Conservation (phyloP, 2,329 filamentous ascomycete species). For the Sporothrix phasma region DNA sequence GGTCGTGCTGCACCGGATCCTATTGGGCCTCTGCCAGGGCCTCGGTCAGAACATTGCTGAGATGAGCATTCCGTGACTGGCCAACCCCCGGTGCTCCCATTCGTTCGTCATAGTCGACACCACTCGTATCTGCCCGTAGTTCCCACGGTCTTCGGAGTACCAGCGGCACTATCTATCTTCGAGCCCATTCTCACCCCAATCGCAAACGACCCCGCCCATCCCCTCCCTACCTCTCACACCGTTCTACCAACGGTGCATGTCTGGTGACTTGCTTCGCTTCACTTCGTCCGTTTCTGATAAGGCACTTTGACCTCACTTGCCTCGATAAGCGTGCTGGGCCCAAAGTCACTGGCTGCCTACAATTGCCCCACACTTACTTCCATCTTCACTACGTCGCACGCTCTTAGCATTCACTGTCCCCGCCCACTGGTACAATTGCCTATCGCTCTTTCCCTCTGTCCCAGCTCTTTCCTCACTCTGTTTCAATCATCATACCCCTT, state of each 20-base stretch:
- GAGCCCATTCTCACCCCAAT: not conserved
- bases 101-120: not conserved
- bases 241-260: not conserved
- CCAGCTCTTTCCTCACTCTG: not conserved
- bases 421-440: not conserved
- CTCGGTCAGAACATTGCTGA: not conserved
- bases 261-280: not conserved
- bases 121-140: too few species aligned
- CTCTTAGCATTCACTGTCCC: slow-evolving; percentile 8
- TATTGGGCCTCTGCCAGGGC: not conserved
- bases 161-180: not conserved
- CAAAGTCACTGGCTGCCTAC: not conserved
- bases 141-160: not conserved
- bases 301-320: not conserved
- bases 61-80: not conserved
- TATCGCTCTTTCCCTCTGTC: slow-evolving; percentile 3
- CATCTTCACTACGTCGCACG: not conserved
- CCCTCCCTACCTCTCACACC: not conserved
- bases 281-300: not conserved
- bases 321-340: slow-evolving; percentile 3
- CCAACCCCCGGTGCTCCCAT: not conserved
- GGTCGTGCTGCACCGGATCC: not conserved
- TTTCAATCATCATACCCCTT: not conserved
- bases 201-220: not conserved
- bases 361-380: not conserved